Evolutionary conservation across 179 eudicot genomes (phyloP), one percentile per base, ranked within the genome.

Genomic region (Patellifolia procumbens): DNA sequence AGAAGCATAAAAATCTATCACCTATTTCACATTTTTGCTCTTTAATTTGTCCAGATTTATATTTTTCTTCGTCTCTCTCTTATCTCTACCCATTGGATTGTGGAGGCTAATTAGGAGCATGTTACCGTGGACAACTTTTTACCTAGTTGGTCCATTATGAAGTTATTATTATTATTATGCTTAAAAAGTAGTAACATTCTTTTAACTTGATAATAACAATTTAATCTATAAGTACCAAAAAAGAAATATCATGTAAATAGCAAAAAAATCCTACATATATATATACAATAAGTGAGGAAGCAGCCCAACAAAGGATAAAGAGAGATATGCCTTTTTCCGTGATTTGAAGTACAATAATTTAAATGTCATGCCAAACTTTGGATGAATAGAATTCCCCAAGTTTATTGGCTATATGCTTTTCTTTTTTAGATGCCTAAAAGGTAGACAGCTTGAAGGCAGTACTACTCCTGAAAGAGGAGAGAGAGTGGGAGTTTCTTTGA

Each of bases 371-470:
- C 80, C 80, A 61, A 77, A 77, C 62, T 77, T 77, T 64, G 67
- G 76, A 12, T 28, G n/a, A 75, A 31, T n/a, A 56, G 68, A 51
- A 66, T 52, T 46, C 22, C 39, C 46, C 9, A 53, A 69, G 42
- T 29, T 8, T 37, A 56, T 16, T 22, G 8, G 3, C 13, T 42
- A 17, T 80, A 67, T n/a, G n/a, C 67, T 20, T 46, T 71, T 76
- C 60, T 64, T 53, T 61, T 72, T 73, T 66, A 76, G 83, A 76
- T 81, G 83, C 80, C 83, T 67, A 73, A 81, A 77, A 81, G 84
- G 42, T 52, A 73, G 78, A 73, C 79, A 81, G 84, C 84, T 81
- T 81, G 84, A 77, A 73, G 75, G 78, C 84, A n/a, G n/a, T n/a
- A 81, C 81, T 67, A 74, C 68, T 80, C 48, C 56, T 80, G 49